Conservation (phyloP, 169 alveolate genomes). For the Besnoitia besnoiti region DNA sequence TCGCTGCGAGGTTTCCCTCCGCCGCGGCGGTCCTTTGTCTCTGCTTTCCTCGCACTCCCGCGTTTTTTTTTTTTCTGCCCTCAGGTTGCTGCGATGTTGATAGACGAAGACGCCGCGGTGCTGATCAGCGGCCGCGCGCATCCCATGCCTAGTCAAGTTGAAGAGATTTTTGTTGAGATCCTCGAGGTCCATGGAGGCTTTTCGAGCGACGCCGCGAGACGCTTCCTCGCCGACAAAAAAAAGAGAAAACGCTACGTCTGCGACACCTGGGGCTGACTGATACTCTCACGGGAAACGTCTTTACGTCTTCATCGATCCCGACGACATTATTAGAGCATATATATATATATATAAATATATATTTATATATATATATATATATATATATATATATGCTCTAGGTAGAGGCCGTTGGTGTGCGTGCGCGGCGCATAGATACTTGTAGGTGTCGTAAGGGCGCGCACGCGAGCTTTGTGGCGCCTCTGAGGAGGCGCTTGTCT, state of each 20-base stretch:
- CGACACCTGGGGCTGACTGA: neutral
- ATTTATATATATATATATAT: neutral
- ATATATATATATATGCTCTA: neutral
- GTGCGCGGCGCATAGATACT: neutral
- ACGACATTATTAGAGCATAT: too few relatives aligned
- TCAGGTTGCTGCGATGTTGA: neutral
- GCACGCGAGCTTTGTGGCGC: too few relatives aligned
- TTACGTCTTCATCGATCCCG: neutral
- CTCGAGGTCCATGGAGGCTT: neutral
- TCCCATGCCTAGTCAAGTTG: conserved; percentile 8
- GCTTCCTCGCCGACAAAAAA: neutral
- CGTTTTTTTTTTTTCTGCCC: neutral
- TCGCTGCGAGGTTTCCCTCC: too few relatives aligned
- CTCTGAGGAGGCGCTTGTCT: too few relatives aligned
- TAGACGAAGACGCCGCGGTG: conserved; percentile 1
- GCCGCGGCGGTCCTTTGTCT: too few relatives aligned
- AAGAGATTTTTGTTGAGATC: neutral
- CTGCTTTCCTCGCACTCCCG: neutral
- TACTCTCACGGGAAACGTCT: neutral
- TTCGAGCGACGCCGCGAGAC: neutral
- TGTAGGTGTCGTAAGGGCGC: too few relatives aligned
- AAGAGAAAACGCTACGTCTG: neutral
- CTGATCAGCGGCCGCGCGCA: conserved; percentile 20
- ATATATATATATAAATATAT: neutral
- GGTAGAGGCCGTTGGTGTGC: neutral